These are phyloP conservation scores for Dioscorea cayenensis DNA, from an alignment of 116 monocot species.

Conservation along the genomic window DNA sequence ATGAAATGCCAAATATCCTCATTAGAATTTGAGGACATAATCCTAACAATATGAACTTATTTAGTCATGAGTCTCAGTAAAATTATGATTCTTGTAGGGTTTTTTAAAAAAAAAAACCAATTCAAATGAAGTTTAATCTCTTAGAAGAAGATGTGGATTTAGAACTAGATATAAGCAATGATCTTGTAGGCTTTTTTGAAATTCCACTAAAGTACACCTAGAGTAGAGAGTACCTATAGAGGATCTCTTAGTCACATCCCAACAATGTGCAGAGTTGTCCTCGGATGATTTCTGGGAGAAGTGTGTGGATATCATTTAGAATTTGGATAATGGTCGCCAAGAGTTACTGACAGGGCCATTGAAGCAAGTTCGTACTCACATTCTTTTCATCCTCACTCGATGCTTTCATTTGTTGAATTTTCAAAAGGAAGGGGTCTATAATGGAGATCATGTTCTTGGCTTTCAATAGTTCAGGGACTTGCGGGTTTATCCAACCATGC, in stretches of 20 bases:
- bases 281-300: constrained; percentile 93
- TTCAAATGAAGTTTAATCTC: constrained; percentile 85
- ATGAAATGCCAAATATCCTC: too few species aligned
- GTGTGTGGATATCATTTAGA: constrained; percentile 96
- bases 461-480: constrained; percentile 83
- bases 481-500: constrained; percentile 66
- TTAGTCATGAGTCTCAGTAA: background rate
- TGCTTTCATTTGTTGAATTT: constrained; percentile 85
- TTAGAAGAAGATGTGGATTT: constrained; percentile 97
- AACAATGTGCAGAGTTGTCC: constrained; percentile 72
- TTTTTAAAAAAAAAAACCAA: constrained; percentile 36
- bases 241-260: constrained; percentile 72
- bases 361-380: constrained; percentile 88
- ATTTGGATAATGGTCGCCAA: constrained; percentile 90
- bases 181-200: constrained; percentile 81
- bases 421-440: constrained; percentile 56
- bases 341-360: constrained; percentile 74
- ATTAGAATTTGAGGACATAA: too few species aligned
- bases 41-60: background rate
- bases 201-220: constrained; percentile 70
- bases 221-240: constrained; percentile 89
- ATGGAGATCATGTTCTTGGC: constrained; percentile 47
- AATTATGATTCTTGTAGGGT: constrained; percentile 44
- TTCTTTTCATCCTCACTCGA: constrained; percentile 96
- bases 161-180: constrained; percentile 81